Conservation (phyloP, 352 stramenopile genomes). For the Blastocystis hominis region DNA sequence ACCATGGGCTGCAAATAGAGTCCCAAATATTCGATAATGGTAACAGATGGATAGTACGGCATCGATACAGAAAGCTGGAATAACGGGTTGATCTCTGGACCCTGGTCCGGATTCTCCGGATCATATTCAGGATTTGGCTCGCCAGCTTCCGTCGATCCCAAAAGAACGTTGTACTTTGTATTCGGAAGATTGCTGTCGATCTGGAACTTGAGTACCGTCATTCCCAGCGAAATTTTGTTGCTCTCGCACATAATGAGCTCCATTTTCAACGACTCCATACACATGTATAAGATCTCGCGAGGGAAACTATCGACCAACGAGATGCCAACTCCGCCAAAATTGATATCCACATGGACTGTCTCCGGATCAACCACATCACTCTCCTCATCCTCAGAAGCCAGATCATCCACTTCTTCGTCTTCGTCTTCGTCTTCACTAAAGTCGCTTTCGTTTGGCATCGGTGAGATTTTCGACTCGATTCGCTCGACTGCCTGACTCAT, state of each 20-base stretch:
- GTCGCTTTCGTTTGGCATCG: background rate
- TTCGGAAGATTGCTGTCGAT: constrained; percentile 2
- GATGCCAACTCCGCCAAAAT: constrained; percentile 38
- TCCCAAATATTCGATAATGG: constrained; percentile 36
- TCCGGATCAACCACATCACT: background rate
- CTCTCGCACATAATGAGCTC: background rate
- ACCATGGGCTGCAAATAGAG: constrained; percentile 48
- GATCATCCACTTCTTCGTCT: background rate
- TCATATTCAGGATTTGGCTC: constrained; percentile 36
- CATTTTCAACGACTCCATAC: background rate
- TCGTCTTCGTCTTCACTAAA: background rate
- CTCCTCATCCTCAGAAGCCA: no score
- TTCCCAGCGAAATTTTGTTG: constrained; percentile 1
- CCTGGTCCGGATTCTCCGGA: background rate
- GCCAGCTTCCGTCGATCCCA: constrained; percentile 34
- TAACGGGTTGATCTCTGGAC: background rate
- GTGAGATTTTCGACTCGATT: background rate
- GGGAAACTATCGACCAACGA: constrained; percentile 17
- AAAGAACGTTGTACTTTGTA: constrained; percentile 34
- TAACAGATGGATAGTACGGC: constrained; percentile 37
- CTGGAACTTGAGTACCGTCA: constrained; percentile 55
- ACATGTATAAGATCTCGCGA: constrained; percentile 40
- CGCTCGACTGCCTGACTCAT: background rate
- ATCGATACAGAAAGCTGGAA: constrained; percentile 52
- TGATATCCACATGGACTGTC: background rate